Conservation (phyloP, 768 basidiomycete genomes). For the Roridomyces roridus region DNA sequence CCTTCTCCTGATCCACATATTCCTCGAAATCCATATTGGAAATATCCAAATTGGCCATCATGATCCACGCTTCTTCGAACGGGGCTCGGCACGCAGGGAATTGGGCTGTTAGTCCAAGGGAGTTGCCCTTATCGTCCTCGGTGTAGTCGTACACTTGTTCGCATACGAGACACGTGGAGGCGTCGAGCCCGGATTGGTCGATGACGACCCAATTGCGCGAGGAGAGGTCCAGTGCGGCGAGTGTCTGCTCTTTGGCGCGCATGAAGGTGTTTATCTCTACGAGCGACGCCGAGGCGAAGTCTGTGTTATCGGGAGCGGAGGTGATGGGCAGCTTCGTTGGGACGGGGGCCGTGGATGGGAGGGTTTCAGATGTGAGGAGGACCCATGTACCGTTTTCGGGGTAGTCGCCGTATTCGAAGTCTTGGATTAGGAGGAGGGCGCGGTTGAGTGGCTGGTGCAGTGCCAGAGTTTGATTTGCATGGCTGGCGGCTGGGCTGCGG, state of each 20-base stretch:
- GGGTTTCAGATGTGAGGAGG: conserved; percentile 4
- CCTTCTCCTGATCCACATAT: conserved; percentile 11
- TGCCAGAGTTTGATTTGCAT: too few species aligned
- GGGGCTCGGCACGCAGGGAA: conserved; percentile 9
- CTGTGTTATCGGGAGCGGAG: background rate
- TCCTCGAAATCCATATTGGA: conserved; percentile 17
- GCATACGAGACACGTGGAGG: conserved; percentile 17
- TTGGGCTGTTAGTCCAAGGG: background rate
- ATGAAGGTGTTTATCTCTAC: conserved; percentile 10
- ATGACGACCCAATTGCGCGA: conserved; percentile 8
- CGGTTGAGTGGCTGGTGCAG: conserved; percentile 18
- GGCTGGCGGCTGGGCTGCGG: too few species aligned
- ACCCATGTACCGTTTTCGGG: background rate
- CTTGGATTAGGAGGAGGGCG: conserved; percentile 11
- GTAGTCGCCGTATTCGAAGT: conserved; percentile 5
- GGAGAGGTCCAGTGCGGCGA: background rate
- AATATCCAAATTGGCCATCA: conserved; percentile 11
- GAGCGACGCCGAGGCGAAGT: conserved; percentile 10
- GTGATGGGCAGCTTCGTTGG: conserved; percentile 3
- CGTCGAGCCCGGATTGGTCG: conserved; percentile 17
- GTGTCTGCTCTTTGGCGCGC: background rate
- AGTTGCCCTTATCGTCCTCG: background rate
- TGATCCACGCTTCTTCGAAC: conserved; percentile 4
- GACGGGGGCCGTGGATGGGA: background rate
- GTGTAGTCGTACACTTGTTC: conserved; percentile 5